Percentiles rank a stretch among this genome's conserved stretches.
These are phyloP conservation scores for Neurospora sp. DNA, from an alignment of 495 filamentous ascomycete genomes.

Conservation along the genomic window DNA sequence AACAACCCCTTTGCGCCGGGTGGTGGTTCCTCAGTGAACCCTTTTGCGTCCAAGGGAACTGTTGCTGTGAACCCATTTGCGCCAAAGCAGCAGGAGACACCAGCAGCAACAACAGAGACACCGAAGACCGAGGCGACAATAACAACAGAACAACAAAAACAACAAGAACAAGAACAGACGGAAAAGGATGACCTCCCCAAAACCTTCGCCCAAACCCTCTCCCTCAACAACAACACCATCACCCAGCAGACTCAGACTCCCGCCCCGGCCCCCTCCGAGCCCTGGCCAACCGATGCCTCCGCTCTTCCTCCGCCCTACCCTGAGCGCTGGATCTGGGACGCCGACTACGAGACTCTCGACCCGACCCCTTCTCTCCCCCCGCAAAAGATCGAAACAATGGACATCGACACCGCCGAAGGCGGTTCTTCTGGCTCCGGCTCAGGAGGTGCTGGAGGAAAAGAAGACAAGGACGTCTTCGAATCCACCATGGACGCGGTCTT, in stretches of 20 bases:
- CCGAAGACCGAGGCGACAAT: too few species aligned
- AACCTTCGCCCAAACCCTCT: slow-evolving; percentile 57
- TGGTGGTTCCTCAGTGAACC: slow-evolving; percentile 28
- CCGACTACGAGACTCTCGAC: slow-evolving; percentile 83
- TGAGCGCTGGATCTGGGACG: slow-evolving; percentile 67
- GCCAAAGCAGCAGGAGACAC: slow-evolving; percentile 14
- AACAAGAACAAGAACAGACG: not conserved
- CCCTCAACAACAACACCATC: slow-evolving; percentile 39
- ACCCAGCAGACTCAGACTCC: slow-evolving; percentile 26
- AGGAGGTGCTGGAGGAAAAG: slow-evolving; percentile 38
- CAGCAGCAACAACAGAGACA: slow-evolving; percentile 17
- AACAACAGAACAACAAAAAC: not conserved
- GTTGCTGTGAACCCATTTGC: slow-evolving; percentile 26
- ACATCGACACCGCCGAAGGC: slow-evolving; percentile 37
- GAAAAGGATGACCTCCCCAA: slow-evolving; percentile 40
- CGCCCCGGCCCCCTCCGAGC: slow-evolving; percentile 37
- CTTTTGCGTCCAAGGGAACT: slow-evolving; percentile 35
- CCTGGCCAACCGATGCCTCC: slow-evolving; percentile 61
- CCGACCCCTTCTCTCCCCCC: slow-evolving; percentile 25
- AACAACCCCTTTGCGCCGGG: slow-evolving; percentile 53
- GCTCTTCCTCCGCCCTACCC: slow-evolving; percentile 65
- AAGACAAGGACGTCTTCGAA: slow-evolving; percentile 77
- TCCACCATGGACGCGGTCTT: slow-evolving; percentile 78
- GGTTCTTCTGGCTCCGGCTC: not conserved
- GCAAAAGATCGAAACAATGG: slow-evolving; percentile 44